phyloP scores from a whole-genome alignment of 176 grass and related monocot species.

The Hsuehochloa calcarea region DNA sequence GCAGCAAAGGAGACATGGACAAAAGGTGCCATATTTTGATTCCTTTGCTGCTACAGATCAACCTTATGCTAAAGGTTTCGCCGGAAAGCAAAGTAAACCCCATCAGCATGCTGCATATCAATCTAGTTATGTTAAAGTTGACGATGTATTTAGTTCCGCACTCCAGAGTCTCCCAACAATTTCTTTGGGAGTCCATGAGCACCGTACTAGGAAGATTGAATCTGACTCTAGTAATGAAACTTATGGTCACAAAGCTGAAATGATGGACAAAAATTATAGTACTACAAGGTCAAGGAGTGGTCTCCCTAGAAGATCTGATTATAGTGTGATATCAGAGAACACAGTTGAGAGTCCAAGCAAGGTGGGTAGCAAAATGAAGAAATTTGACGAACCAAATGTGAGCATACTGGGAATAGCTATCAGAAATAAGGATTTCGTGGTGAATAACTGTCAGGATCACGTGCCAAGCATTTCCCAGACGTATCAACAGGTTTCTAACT shows the following conservation, averaged over 20 bases:
- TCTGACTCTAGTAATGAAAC: slow-evolving; percentile 11
- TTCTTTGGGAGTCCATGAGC: slow-evolving; percentile 20
- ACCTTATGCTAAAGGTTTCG: slow-evolving; percentile 34
- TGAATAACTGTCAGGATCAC: slow-evolving; percentile 36
- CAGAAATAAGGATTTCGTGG: slow-evolving; percentile 1
- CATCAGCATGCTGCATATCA: slow-evolving; percentile 11
- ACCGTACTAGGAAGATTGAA: slow-evolving; percentile 10
- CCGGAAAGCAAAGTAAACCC: slow-evolving; percentile 25
- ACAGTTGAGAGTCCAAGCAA: background rate
- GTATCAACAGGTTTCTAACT: slow-evolving; percentile 45
- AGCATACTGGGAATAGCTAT: slow-evolving; percentile 19
- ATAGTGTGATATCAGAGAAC: slow-evolving; percentile 21
- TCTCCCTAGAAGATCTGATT: slow-evolving; percentile 11
- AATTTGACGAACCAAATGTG: slow-evolving; percentile 25
- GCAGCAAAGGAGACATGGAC: slow-evolving; percentile 67
- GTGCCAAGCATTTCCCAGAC: slow-evolving; percentile 42
- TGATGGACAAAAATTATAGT: slow-evolving; percentile 25
- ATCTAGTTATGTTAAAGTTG: slow-evolving; percentile 22
- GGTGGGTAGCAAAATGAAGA: background rate
- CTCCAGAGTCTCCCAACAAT: slow-evolving; percentile 20
- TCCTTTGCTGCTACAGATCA: slow-evolving; percentile 52
- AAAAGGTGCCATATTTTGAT: slow-evolving; percentile 46
- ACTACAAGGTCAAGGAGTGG: slow-evolving; percentile 5
- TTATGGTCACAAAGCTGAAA: slow-evolving; percentile 33
- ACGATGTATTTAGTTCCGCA: slow-evolving; percentile 38